A percentile compares a stretch with the other conserved stretches of the same genome.
Evolutionary conservation across 768 basidiomycete species (phyloP).

Genomic region (Auriscalpium microsporum): DNA sequence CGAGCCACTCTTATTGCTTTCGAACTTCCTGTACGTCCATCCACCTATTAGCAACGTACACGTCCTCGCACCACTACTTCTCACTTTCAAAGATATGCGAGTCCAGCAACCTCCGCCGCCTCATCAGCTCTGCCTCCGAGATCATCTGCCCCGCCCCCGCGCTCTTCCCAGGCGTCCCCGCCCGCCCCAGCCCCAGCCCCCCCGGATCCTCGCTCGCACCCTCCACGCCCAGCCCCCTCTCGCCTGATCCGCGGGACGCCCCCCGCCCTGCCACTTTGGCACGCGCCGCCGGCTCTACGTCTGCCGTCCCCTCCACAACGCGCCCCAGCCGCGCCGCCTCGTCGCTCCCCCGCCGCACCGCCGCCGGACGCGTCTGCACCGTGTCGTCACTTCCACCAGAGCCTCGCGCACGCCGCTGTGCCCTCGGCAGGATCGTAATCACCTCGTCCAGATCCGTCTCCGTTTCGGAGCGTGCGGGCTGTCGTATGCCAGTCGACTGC

Average conservation of each 20-base stretch:
- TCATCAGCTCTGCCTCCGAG: conserved; percentile 70
- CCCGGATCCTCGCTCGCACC: conserved; percentile 3
- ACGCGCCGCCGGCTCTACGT: background rate
- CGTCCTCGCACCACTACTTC: background rate
- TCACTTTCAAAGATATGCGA: conserved; percentile 48
- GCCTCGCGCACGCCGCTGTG: conserved; percentile 23
- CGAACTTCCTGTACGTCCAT: background rate
- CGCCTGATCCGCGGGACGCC: background rate
- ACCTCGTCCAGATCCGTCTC: conserved; percentile 61
- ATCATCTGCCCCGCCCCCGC: conserved; percentile 55
- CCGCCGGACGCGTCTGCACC: conserved; percentile 12
- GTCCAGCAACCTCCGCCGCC: conserved; percentile 68
- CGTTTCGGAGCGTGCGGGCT: conserved; percentile 33
- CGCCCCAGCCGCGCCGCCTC: background rate
- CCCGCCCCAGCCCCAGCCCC: background rate
- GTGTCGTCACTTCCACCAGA: conserved; percentile 15
- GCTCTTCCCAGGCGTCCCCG: conserved; percentile 11
- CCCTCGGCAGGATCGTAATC: conserved; percentile 65
- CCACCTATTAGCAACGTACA: background rate
- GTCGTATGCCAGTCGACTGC: conserved; percentile 2
- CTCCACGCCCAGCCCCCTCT: conserved; percentile 7
- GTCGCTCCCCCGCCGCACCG: background rate
- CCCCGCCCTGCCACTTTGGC: background rate
- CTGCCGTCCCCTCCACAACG: background rate
- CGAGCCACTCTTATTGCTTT: too few species aligned